phyloP scores from a whole-genome alignment of 805 yeast genomes.

The Scheffersomyces stipitis region DNA sequence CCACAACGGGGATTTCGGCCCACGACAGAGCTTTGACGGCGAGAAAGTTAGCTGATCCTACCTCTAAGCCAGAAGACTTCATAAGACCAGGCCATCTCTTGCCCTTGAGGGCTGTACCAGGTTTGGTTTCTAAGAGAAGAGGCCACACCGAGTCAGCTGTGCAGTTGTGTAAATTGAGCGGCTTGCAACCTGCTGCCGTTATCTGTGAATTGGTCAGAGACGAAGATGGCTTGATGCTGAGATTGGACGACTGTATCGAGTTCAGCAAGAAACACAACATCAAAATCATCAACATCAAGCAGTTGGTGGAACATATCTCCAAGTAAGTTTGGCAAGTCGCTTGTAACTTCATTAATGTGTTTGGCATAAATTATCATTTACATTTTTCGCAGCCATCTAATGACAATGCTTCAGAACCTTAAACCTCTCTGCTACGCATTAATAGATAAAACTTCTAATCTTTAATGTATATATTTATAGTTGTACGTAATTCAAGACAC shows the following conservation, averaged over 20 bases:
- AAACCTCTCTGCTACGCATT: too few relatives aligned
- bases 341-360: too few relatives aligned
- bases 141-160: slow-evolving; percentile 99
- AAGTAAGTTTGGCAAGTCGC: background rate
- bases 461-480: too few relatives aligned
- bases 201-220: slow-evolving; percentile 94
- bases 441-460: too few relatives aligned
- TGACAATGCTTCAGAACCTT: too few relatives aligned
- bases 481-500: too few relatives aligned
- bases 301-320: slow-evolving; percentile 54
- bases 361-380: too few relatives aligned
- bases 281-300: slow-evolving; percentile 77
- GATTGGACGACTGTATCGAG: slow-evolving; percentile 78
- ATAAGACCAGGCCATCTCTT: slow-evolving; percentile 92
- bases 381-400: too few relatives aligned
- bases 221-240: slow-evolving; percentile 93
- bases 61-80: slow-evolving; percentile 60
- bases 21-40: slow-evolving; percentile 89
- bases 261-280: slow-evolving; percentile 64
- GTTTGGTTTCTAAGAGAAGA: slow-evolving; percentile 74
- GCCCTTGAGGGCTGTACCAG: slow-evolving; percentile 88
- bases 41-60: slow-evolving; percentile 61
- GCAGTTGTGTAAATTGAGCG: slow-evolving; percentile 75
- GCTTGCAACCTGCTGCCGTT: slow-evolving; percentile 81
- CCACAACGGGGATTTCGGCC: slow-evolving; percentile 97